Base-by-base conservation (phyloP, 305 asterid species). In the Rubia tinctorum region DNA sequence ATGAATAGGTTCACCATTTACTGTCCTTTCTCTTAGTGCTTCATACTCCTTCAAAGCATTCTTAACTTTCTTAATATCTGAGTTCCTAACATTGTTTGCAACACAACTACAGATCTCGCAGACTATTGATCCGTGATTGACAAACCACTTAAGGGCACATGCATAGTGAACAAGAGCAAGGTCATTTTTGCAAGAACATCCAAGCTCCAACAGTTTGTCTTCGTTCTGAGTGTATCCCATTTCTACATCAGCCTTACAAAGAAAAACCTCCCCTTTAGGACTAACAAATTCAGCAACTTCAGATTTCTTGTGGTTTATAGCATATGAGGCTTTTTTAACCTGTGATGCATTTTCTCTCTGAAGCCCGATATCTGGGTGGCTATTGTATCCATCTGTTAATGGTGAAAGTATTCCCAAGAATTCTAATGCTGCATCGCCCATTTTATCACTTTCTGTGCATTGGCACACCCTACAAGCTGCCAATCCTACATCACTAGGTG, bases 111-210 rank as follows among this genome's bases (percentile, higher is more conserved):
- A 93, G 79, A 93, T 93, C 84, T 93, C 98, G 18, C 98, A 93
- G 47, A 84, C 76, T 55, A 91, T 89, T 59, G 97, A 93, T 79
- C 98, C 97, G 83, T 89, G 97, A 86, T 84, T 88, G 79, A 93
- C 81, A 79, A 93, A 91, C 98, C 98, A 93, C 86, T 89, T 90
- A 30, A 93, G 92, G n/a, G 97, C 98, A 53, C 98, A 93, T 9
- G 95, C 93, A 79, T 93, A 93, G 81, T 91, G 98, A 58, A 92
- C 93, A 68, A 91, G 79, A 66, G 95, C 95, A 83, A 93, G 93
- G 83, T 91, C 98, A 56, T 79, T 87, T 76, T 93, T 93, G 86
- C 98, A 93, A 79, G 91, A 79, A 79, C 98, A 91, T 27, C 98
- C 98, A 69, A 93, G 97, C 84, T 89, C 95, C 43, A 88, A 23